Conservation (phyloP, 768 basidiomycete genomes). For the Mycena capillaripes region DNA sequence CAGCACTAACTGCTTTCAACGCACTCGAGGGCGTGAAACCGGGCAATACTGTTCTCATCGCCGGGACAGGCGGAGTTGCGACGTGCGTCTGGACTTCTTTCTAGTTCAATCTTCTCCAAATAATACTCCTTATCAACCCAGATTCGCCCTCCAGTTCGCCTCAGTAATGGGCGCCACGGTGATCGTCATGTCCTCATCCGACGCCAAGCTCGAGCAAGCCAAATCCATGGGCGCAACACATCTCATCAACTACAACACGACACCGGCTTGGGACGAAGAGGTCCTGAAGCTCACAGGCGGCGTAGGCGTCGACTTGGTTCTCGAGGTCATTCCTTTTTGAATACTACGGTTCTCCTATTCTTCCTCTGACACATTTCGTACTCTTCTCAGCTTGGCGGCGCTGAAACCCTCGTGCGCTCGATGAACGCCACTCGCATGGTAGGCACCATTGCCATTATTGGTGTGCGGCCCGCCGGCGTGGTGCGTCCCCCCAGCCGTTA, state of each 20-base stretch:
- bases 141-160: slow-evolving; percentile 62
- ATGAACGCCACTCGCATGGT: background rate
- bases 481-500: too few relatives aligned
- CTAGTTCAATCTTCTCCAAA: background rate
- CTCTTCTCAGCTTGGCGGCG: background rate
- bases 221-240: slow-evolving; percentile 55
- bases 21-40: slow-evolving; percentile 69
- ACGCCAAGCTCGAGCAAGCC: slow-evolving; percentile 57
- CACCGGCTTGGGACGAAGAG: slow-evolving; percentile 62
- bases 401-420: background rate
- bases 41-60: slow-evolving; percentile 70
- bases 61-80: slow-evolving; percentile 71
- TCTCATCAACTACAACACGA: slow-evolving; percentile 64
- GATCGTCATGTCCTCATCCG: slow-evolving; percentile 60
- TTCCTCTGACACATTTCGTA: background rate
- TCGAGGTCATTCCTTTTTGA: slow-evolving; percentile 22
- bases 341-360: background rate
- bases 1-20: slow-evolving; percentile 76
- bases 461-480: background rate
- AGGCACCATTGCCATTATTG: background rate
- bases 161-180: slow-evolving; percentile 61
- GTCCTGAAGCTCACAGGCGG: slow-evolving; percentile 51
- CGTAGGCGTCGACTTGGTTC: slow-evolving; percentile 29
- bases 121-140: background rate
- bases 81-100: slow-evolving; percentile 52